A percentile compares a stretch with the other conserved stretches of the same genome.
Evolutionary conservation across 2,329 filamentous ascomycete genomes (phyloP).

Genomic region (Grosmannia serpens): DNA sequence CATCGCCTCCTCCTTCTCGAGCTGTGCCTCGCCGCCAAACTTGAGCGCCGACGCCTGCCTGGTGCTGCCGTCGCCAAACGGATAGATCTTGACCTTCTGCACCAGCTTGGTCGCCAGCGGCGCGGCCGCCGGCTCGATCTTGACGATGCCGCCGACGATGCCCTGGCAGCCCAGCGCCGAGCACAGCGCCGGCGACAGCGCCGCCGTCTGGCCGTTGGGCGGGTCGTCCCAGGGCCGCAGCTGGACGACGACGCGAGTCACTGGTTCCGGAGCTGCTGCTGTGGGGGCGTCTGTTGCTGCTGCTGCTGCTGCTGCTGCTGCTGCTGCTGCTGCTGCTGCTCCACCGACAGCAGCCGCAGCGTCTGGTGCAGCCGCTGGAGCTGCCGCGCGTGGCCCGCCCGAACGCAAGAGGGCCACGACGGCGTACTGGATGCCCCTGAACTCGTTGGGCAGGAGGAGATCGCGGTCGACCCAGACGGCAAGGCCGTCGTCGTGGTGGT

Average conservation of each 20-base stretch:
- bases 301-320: neutral
- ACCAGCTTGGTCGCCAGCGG: slow-evolving; percentile 45
- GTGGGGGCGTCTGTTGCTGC: neutral
- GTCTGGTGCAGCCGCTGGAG: neutral
- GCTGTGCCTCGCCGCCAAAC: slow-evolving; percentile 77
- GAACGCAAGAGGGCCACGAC: slow-evolving; percentile 80
- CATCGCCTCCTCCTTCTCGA: slow-evolving; percentile 66
- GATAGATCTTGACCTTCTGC: slow-evolving; percentile 62
- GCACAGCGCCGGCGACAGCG: slow-evolving; percentile 69
- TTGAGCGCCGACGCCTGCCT: slow-evolving; percentile 48
- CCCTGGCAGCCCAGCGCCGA: slow-evolving; percentile 57
- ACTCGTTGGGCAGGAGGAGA: slow-evolving; percentile 55
- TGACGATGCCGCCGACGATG: slow-evolving; percentile 76
- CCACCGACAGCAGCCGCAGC: slow-evolving; percentile 34
- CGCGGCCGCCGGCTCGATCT: slow-evolving; percentile 69
- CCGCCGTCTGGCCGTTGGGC: slow-evolving; percentile 68
- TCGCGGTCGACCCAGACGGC: slow-evolving; percentile 81
- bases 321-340: slow-evolving; percentile 16
- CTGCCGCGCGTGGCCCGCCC: slow-evolving; percentile 39
- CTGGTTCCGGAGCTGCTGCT: slow-evolving; percentile 30
- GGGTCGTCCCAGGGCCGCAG: slow-evolving; percentile 75
- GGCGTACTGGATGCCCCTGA: slow-evolving; percentile 68
- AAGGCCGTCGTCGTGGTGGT: slow-evolving; percentile 43
- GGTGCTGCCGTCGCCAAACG: slow-evolving; percentile 51
- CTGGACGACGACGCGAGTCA: slow-evolving; percentile 63